These are phyloP conservation scores for Aspergillus udagawae DNA, from an alignment of 2,329 filamentous ascomycete genomes.

Conservation along the genomic window DNA sequence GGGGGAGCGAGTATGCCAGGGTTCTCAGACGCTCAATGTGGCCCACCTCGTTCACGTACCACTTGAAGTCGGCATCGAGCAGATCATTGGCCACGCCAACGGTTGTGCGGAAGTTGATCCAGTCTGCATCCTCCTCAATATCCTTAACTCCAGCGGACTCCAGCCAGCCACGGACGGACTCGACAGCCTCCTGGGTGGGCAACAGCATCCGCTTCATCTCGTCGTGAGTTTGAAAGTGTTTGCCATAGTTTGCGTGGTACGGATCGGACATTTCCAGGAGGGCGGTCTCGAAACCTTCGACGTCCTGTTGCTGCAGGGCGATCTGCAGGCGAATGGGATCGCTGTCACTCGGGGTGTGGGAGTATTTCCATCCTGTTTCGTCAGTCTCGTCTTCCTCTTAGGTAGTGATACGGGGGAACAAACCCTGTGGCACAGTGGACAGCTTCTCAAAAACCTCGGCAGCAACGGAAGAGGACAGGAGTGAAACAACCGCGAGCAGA, in stretches of 20 bases:
- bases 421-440: slow-evolving; percentile 31
- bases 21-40: slow-evolving; percentile 35
- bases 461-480: slow-evolving; percentile 24
- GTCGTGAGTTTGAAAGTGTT: slow-evolving; percentile 44
- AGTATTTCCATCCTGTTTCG: slow-evolving; percentile 30
- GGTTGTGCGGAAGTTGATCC: slow-evolving; percentile 35
- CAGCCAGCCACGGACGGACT: slow-evolving; percentile 47
- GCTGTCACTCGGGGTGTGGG: slow-evolving; percentile 20
- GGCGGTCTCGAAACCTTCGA: slow-evolving; percentile 41
- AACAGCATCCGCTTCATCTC: slow-evolving; percentile 49
- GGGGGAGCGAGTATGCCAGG: slow-evolving; percentile 39
- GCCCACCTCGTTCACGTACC: slow-evolving; percentile 28
- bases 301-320: slow-evolving; percentile 34
- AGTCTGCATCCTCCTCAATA: slow-evolving; percentile 34
- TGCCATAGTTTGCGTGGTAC: slow-evolving; percentile 45
- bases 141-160: slow-evolving; percentile 35
- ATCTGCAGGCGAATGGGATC: slow-evolving; percentile 32
- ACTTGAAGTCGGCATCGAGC: slow-evolving; percentile 38
- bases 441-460: slow-evolving; percentile 36
- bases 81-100: slow-evolving; percentile 36
- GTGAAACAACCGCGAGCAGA: slow-evolving; percentile 26
- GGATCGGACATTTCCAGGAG: slow-evolving; percentile 51
- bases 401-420: neutral
- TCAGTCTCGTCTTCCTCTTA: neutral
- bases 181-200: slow-evolving; percentile 39